phyloP scores from a whole-genome alignment of 148 eudicot genomes.

The Vaccinium corymbosum region DNA sequence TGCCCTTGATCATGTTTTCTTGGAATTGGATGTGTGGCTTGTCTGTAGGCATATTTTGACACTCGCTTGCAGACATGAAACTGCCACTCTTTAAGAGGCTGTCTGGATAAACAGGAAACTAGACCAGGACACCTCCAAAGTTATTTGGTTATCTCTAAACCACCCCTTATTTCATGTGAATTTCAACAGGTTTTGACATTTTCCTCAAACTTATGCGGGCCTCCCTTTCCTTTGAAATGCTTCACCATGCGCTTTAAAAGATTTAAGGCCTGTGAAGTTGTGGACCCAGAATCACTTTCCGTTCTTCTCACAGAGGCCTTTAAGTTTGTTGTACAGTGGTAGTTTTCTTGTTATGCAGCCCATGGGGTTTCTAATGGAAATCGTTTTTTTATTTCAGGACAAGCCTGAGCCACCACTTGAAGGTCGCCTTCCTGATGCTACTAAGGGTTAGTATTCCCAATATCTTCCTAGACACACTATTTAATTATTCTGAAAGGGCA shows the following conservation, averaged over 20 bases:
- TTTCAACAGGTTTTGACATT: neutral
- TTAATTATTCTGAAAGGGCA: neutral
- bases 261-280: neutral
- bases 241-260: neutral
- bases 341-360: neutral
- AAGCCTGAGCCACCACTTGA: slow-evolving; percentile 73
- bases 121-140: slow-evolving; percentile 1
- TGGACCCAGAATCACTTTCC: neutral
- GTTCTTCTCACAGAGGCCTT: neutral
- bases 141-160: neutral
- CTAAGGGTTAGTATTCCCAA: slow-evolving; percentile 50
- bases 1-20: neutral
- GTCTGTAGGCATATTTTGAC: neutral
- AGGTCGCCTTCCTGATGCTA: slow-evolving; percentile 95
- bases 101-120: neutral
- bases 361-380: neutral
- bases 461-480: neutral
- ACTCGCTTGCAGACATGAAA: neutral
- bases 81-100: neutral
- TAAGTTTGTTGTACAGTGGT: neutral
- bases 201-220: neutral
- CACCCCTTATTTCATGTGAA: neutral
- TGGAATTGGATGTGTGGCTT: neutral
- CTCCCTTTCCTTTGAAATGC: neutral
- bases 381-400: slow-evolving; percentile 43